A percentile compares a stretch with the other conserved stretches of the same genome.
Conservation (phyloP, 2,329 filamentous ascomycete species). For the Apiospora hydei region DNA sequence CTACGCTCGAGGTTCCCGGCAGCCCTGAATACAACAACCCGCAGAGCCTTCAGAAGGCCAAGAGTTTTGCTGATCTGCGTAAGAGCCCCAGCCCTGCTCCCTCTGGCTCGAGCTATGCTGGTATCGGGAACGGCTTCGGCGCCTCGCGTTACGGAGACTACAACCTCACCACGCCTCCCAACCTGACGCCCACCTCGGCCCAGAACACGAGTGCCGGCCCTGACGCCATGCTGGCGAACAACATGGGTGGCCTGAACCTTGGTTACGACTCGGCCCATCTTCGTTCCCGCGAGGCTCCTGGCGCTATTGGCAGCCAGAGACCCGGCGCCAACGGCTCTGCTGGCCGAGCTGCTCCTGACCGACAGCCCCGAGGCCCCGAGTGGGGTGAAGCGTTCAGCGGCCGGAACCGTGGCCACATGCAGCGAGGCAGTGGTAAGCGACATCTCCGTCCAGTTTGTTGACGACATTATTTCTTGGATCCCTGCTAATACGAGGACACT, state of each 20-base stretch:
- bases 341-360: constrained; percentile 59
- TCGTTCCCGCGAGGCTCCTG: constrained; percentile 58
- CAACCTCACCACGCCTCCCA: constrained; percentile 42
- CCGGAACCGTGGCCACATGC: constrained; percentile 65
- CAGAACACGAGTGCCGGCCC: constrained; percentile 43
- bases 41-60: constrained; percentile 88
- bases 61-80: constrained; percentile 94
- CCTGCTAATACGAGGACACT: constrained; percentile 21
- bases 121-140: constrained; percentile 57
- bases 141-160: constrained; percentile 42
- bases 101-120: constrained; percentile 82
- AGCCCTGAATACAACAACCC: constrained; percentile 73
- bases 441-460: constrained; percentile 15
- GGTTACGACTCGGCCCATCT: constrained; percentile 56
- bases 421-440: constrained; percentile 66
- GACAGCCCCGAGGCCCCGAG: constrained; percentile 70
- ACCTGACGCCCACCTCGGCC: constrained; percentile 44
- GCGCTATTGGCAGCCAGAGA: constrained; percentile 71
- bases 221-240: constrained; percentile 42
- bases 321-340: constrained; percentile 57
- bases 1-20: constrained; percentile 87
- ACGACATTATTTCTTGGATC: neutral
- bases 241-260: constrained; percentile 55
- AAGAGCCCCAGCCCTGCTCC: constrained; percentile 93
- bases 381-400: constrained; percentile 65